Evolutionary conservation across 805 yeast genomes (phyloP).

Genomic region (Candida parachauliodes): DNA sequence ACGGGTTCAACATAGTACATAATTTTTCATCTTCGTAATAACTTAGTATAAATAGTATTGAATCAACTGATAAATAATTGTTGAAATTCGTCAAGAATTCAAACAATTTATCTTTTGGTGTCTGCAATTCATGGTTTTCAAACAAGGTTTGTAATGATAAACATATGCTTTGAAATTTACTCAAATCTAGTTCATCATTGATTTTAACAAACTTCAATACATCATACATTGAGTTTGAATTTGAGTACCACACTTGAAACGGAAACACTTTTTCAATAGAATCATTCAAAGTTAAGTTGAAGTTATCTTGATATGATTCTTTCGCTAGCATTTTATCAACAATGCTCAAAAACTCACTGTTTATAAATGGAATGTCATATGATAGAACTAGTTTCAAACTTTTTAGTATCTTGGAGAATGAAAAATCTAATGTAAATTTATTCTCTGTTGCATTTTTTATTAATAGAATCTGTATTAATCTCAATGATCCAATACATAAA

Average conservation of each 20-base stretch:
- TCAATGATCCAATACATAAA: constrained; percentile 38
- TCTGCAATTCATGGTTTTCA: constrained; percentile 31
- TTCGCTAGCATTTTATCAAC: constrained; percentile 38
- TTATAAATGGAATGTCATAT: constrained; percentile 36
- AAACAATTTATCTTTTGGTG: constrained; percentile 42
- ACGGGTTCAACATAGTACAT: constrained; percentile 50
- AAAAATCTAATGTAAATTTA: constrained; percentile 14
- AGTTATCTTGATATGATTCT: constrained; percentile 16
- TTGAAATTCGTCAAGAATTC: constrained; percentile 38
- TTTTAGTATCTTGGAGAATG: constrained; percentile 25
- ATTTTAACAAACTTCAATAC: constrained; percentile 25
- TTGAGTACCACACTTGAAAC: constrained; percentile 39
- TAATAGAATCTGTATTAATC: constrained; percentile 29
- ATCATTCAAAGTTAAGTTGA: constrained; percentile 13
- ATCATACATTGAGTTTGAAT: constrained; percentile 37
- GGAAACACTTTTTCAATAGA: constrained; percentile 28
- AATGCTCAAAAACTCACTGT: constrained; percentile 37
- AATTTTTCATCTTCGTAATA: constrained; percentile 46
- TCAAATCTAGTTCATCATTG: constrained; percentile 23
- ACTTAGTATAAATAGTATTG: constrained; percentile 42
- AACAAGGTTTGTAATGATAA: constrained; percentile 27
- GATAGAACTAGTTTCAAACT: constrained; percentile 27
- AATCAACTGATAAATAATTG: constrained; percentile 31
- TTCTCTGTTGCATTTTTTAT: constrained; percentile 22
- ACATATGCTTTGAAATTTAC: constrained; percentile 33